Percentiles rank a stretch among this genome's conserved stretches.
Evolutionary conservation across 768 basidiomycete genomes (phyloP).

Genomic region (Russula abietina): DNA sequence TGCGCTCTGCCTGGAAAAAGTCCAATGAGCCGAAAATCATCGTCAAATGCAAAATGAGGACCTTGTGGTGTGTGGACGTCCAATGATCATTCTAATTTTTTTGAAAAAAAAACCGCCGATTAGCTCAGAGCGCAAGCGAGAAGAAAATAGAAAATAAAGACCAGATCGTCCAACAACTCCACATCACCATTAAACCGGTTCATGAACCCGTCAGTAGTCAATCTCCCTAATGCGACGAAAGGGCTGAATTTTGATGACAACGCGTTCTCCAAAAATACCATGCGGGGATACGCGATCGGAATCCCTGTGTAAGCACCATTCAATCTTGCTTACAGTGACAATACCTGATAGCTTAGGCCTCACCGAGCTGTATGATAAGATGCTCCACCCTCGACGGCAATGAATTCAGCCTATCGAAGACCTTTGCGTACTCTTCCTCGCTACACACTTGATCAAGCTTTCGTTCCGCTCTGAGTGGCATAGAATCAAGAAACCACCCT

Average conservation of each 20-base stretch:
- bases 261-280: constrained; percentile 79
- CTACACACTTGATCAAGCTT: constrained; percentile 79
- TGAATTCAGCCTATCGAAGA: constrained; percentile 55
- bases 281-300: constrained; percentile 87
- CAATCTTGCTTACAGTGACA: background rate
- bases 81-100: constrained; percentile 71
- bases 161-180: constrained; percentile 90
- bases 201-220: constrained; percentile 72
- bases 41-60: constrained; percentile 27
- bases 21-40: constrained; percentile 1
- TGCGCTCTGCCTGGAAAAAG: constrained; percentile 70
- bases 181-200: constrained; percentile 91
- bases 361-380: constrained; percentile 75
- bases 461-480: constrained; percentile 67
- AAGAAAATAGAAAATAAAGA: constrained; percentile 29
- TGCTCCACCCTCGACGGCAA: constrained; percentile 72
- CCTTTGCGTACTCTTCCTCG: constrained; percentile 58
- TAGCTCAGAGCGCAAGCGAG: constrained; percentile 5
- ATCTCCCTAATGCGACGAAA: constrained; percentile 63
- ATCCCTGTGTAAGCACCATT: constrained; percentile 44
- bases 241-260: constrained; percentile 84
- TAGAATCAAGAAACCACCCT: constrained; percentile 14
- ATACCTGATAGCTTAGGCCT: background rate
- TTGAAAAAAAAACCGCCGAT: background rate
- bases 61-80: constrained; percentile 79